Base-by-base conservation (phyloP, 179 eudicot genomes). In the Kewa caespitosa region DNA sequence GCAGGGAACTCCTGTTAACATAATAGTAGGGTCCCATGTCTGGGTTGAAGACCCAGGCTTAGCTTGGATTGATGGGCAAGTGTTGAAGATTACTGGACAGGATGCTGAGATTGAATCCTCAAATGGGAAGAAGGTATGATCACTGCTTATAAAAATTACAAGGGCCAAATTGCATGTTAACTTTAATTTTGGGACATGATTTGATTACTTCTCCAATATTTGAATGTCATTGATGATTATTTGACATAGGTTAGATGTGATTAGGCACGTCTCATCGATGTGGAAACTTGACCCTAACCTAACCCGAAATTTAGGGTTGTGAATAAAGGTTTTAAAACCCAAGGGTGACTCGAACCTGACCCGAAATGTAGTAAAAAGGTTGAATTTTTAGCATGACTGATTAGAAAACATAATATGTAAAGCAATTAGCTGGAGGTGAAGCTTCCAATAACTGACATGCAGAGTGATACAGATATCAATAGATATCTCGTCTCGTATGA, bases 41-140 rank as follows among this genome's bases (percentile, higher is more conserved):
- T 95, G 99, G 99, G 95, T 79, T 59, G 97, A 91, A 82, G 97
- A 95, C 79, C 87, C 89, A 32, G 89, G 84, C 72, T 67, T 66
- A 39, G 97, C 99, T 74, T 95, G 99, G 99, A 82, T 95, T 78
- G 97, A 92, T 67, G 99, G 97, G 60, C 86, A 86, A 80, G 94
- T 95, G 18, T 60, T 78, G 72, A 89, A 90, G 76, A 86, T 95
- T 77, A 87, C 79, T 78, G 97, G 92, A 68, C 72, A 81, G 33
- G 85, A 89, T 74, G 90, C 91, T 81, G 89, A 91, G 77, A 89
- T 94, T 80, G 87, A 88, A 78, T 70, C 91, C 46, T 83, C 92
- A 48, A 80, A 83, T 80, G 97, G 93, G 36, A 94, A 90, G 76
- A 89, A 87, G 82, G 98, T 96, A 89, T 81, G 84, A 70, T 65